Base-by-base conservation (phyloP, 2,329 filamentous ascomycete genomes). In the Zymoseptoria ardabiliae region DNA sequence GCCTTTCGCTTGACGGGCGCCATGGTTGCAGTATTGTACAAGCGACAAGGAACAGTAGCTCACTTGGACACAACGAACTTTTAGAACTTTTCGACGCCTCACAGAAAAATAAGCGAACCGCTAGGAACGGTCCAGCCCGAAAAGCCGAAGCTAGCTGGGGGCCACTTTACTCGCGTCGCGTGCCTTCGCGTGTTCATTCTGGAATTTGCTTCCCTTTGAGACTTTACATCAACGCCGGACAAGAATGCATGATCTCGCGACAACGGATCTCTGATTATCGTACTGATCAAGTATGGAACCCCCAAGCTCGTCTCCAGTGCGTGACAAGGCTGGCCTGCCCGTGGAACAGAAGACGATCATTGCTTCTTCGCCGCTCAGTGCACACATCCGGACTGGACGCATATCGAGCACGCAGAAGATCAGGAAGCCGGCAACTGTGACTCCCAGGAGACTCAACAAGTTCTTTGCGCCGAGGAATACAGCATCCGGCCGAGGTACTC, bases 401-500 rank as follows among this genome's bases (percentile, higher is more conserved):
- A 19, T 57, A 9, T 45, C 55, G 45, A 70, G 63, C 65, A 68
- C 69, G 54, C 59, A 63, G 22, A 80, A 79, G 65, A 73, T 72
- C 45, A 78, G 72, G 63, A 77, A 75, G 60, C 75, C 77, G 30
- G 78, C 79, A 5, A 78, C 78, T 25, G 78, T 81, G 63, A 81
- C 79, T 0, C 79, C 79, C 6, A 79, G 78, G 65, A 74, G 79
- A 59, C 80, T 81, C 70, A 79, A 70, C 53, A 75, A 76, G 61
- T 81, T 81, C 70, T 81, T 81, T 69, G 79, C 77, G 11, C 79
- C 78, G 10, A 71, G 77, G 53, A 67, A 62, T n/a, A 72, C 74
- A 3, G 64, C 68, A 45, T 68, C 66, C 20, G 62, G 65, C 20
- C 58, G 67, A 53, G 63, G 63, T 25, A 65, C 60, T 17, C 65